These are phyloP conservation scores for Cardamine occulta DNA, from an alignment of 345 rosid species.

Conservation along the genomic window DNA sequence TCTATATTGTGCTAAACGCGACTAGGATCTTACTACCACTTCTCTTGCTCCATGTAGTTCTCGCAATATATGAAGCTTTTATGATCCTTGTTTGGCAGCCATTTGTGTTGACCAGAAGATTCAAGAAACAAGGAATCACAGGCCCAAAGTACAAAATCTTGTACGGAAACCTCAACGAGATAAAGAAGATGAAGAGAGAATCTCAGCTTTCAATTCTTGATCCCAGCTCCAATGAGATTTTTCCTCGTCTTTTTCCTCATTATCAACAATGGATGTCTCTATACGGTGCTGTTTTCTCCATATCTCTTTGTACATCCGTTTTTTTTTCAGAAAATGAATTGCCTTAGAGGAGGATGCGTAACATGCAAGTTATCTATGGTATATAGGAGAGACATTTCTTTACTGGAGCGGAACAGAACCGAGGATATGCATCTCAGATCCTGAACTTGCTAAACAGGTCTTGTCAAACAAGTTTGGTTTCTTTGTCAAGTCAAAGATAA, in stretches of 20 bases:
- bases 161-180: too few relatives aligned
- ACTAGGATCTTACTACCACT: neutral
- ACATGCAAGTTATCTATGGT: neutral
- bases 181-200: too few relatives aligned
- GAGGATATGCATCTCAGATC: slow-evolving; percentile 41
- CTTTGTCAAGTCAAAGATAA: slow-evolving; percentile 10
- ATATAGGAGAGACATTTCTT: slow-evolving; percentile 31
- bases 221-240: too few relatives aligned
- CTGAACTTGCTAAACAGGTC: slow-evolving; percentile 45
- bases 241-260: too few relatives aligned
- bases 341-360: neutral
- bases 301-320: neutral
- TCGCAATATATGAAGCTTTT: neutral
- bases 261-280: too few relatives aligned
- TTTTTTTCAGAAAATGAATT: neutral
- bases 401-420: slow-evolving; percentile 51
- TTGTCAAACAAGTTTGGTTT: slow-evolving; percentile 44
- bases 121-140: too few relatives aligned
- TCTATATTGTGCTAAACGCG: neutral
- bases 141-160: too few relatives aligned
- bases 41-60: slow-evolving; percentile 7
- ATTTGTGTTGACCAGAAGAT: slow-evolving; percentile 16
- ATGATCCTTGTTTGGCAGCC: slow-evolving; percentile 35
- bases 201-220: too few relatives aligned
- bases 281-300: too few relatives aligned